Conservation (phyloP, 2,329 filamentous ascomycete species). For the Cladosporium colombiae region DNA sequence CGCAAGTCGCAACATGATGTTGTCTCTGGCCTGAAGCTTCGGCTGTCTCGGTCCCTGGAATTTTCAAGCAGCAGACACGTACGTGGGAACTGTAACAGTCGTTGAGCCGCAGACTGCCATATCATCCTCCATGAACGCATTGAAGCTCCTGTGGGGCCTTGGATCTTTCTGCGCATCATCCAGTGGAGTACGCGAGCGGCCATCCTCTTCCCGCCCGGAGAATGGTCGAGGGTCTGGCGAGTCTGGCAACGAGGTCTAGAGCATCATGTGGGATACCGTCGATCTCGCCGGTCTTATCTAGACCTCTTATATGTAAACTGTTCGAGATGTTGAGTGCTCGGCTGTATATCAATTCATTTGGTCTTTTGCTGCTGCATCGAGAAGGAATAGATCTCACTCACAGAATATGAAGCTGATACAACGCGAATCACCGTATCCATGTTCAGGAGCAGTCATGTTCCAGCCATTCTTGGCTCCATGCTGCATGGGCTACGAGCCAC, state of each 20-base stretch:
- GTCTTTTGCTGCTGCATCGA: neutral
- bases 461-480: neutral
- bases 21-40: neutral
- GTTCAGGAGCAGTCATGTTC: neutral
- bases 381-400: neutral
- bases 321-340: neutral
- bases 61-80: neutral
- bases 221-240: neutral
- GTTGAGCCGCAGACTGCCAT: neutral
- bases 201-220: neutral
- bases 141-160: conserved; percentile 11
- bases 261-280: neutral
- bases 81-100: neutral
- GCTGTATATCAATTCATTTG: neutral
- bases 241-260: neutral
- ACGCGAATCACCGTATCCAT: neutral
- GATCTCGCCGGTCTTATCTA: neutral
- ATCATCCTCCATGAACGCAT: conserved; percentile 14
- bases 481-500: neutral
- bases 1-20: neutral
- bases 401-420: neutral
- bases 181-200: neutral
- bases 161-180: conserved; percentile 7
- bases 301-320: neutral
- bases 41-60: neutral